These are phyloP conservation scores for Miscanthus lutarioriparius DNA, from an alignment of 176 grass and related monocot species.

Conservation along the genomic window DNA sequence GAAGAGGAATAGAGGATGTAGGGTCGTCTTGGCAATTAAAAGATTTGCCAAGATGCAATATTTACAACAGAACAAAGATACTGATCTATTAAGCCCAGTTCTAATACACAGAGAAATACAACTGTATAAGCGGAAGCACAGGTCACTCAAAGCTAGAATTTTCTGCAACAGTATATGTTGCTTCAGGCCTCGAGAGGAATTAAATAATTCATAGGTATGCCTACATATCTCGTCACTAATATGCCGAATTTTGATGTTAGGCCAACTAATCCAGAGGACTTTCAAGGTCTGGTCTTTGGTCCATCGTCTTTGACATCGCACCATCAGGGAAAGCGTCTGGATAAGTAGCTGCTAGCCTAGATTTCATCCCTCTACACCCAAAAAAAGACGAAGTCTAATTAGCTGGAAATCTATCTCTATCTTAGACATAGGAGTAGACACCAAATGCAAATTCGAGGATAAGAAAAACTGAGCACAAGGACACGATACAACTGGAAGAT, in stretches of 20 bases:
- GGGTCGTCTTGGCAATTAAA: neutral
- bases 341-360: conserved; percentile 75
- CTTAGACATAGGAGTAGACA: neutral
- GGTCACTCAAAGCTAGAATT: neutral
- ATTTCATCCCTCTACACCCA: conserved; percentile 69
- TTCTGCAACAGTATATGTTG: neutral
- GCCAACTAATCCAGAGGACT: conserved; percentile 43
- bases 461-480: conserved; percentile 5
- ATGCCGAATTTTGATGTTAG: neutral
- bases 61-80: neutral
- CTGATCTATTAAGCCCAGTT: neutral
- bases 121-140: neutral
- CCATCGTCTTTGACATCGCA: conserved; percentile 44
- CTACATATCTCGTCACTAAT: neutral
- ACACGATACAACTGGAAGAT: neutral
- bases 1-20: neutral
- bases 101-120: neutral
- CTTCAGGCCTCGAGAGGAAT: neutral
- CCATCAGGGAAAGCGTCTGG: conserved; percentile 86
- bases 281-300: conserved; percentile 92
- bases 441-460: neutral
- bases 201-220: neutral
- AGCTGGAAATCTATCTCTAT: neutral
- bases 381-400: neutral
- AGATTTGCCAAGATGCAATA: neutral